Conservation (phyloP, 352 stramenopile species). For the Phytopythium cucurbitacearum region DNA sequence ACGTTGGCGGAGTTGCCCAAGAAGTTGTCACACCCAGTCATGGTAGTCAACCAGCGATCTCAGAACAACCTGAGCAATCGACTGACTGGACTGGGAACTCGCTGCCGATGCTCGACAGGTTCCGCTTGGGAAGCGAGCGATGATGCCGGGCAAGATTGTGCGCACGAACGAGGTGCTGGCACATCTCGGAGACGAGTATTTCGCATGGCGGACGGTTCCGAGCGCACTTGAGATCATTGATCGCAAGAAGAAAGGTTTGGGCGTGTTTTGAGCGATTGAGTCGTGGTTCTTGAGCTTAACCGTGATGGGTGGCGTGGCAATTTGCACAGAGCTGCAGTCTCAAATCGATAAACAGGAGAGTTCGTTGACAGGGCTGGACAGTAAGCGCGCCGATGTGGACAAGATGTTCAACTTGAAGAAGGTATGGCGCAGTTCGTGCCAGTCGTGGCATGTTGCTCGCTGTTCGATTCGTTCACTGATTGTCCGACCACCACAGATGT, state of each 20-base stretch:
- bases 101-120: constrained; percentile 18
- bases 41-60: constrained; percentile 27
- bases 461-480: not conserved
- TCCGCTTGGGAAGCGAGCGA: constrained; percentile 76
- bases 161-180: constrained; percentile 82
- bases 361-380: constrained; percentile 30
- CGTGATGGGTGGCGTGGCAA: not conserved
- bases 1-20: constrained; percentile 67
- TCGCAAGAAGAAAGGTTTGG: constrained; percentile 72
- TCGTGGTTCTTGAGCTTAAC: not conserved
- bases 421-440: constrained; percentile 9
- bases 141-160: constrained; percentile 80
- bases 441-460: not conserved
- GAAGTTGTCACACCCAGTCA: constrained; percentile 75
- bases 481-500: constrained; percentile 31
- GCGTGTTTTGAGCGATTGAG: not conserved
- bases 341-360: constrained; percentile 57
- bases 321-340: constrained; percentile 30
- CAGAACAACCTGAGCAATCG: no score
- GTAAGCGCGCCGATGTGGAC: constrained; percentile 67
- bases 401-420: constrained; percentile 72
- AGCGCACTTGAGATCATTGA: constrained; percentile 60
- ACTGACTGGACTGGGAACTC: no score
- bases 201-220: constrained; percentile 65
- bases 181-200: constrained; percentile 80